phyloP scores from a whole-genome alignment of 306 rosid genomes.

The Vigna hirtella region DNA sequence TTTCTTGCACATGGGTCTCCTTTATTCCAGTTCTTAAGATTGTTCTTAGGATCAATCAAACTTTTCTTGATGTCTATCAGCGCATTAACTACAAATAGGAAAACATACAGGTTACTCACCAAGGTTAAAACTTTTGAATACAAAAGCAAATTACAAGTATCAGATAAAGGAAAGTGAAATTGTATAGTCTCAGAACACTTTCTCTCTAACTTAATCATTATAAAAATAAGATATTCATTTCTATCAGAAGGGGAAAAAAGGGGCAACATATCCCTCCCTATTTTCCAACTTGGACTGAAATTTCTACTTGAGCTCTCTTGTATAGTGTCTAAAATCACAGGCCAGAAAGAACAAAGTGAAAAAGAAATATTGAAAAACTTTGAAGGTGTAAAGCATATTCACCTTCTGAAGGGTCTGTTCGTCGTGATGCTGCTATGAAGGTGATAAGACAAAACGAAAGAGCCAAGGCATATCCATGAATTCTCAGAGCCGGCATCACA shows the following conservation, averaged over 20 bases:
- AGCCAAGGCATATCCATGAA: slow-evolving; percentile 55
- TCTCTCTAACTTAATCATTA: neutral
- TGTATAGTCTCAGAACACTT: neutral
- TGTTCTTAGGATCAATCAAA: slow-evolving; percentile 61
- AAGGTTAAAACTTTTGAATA: slow-evolving; percentile 3
- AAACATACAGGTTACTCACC: slow-evolving; percentile 9
- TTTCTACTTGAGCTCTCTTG: neutral
- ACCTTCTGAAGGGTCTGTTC: slow-evolving; percentile 84
- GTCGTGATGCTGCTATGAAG: slow-evolving; percentile 49
- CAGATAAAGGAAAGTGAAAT: slow-evolving; percentile 14
- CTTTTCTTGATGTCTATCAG: slow-evolving; percentile 65
- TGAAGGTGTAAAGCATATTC: neutral
- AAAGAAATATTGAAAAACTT: slow-evolving; percentile 17
- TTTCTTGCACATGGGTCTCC: slow-evolving; percentile 77
- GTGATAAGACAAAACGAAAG: slow-evolving; percentile 48
- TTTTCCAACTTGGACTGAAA: neutral
- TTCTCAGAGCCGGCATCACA: slow-evolving; percentile 58
- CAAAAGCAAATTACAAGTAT: slow-evolving; percentile 26
- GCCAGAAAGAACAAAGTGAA: slow-evolving; percentile 30
- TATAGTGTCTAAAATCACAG: slow-evolving; percentile 16
- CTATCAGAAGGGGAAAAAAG: neutral
- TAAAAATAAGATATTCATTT: slow-evolving; percentile 4
- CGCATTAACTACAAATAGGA: slow-evolving; percentile 65
- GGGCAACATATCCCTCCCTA: neutral
- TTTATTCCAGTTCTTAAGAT: slow-evolving; percentile 62